Base-by-base conservation (phyloP, 163 green algal genomes). In the Scenedesmus sp. region DNA sequence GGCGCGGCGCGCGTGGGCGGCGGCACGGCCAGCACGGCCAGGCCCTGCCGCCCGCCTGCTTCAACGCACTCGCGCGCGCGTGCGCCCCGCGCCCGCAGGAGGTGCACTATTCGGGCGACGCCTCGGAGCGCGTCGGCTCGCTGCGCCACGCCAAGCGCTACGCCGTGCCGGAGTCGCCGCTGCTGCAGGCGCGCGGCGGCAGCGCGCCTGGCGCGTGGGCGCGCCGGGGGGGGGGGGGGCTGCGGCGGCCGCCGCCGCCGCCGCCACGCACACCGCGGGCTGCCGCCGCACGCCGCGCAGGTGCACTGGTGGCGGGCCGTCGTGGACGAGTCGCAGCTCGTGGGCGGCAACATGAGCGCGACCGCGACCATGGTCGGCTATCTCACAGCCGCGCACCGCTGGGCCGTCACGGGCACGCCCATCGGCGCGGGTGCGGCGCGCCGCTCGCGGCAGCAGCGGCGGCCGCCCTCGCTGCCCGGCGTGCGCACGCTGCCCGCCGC, bases 321-420 rank as follows among this genome's bases (percentile, higher is more conserved):
- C 36, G 62, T 93, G 28, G 89, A 93, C 57, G 89, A 93, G 83
- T 91, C 92, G 1, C 91, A 96, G 84, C 84, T 89, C 77, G 88
- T 93, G 34, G 75, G 60, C 83, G 89, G 73, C 17, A 80, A 79
- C 24, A 54, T 91, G 14, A 78, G 75, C 11, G 34, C 57, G 5
- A 84, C 89, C 7, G 87, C 82, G 17, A 60, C 80, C 24, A 95
- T 96, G 92, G 82, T 78, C 20, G 70, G 58, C 7, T 70, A 85
- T 20, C 73, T 92, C 45, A 28, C 44, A 1, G 81, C 83, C 4
- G 20, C 34, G 4, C 84, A 84, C 80, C 83, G 90, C 58, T 94
- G 91, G 91, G 88, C 81, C 39, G 92, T 95, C 2, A 94, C 91
- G 17, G 90, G 91, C 42, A 95, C 91, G 20, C 91, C 91, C 28